These are phyloP conservation scores for Fusarium longipes DNA, from an alignment of 2,329 filamentous ascomycete species.

Conservation along the genomic window DNA sequence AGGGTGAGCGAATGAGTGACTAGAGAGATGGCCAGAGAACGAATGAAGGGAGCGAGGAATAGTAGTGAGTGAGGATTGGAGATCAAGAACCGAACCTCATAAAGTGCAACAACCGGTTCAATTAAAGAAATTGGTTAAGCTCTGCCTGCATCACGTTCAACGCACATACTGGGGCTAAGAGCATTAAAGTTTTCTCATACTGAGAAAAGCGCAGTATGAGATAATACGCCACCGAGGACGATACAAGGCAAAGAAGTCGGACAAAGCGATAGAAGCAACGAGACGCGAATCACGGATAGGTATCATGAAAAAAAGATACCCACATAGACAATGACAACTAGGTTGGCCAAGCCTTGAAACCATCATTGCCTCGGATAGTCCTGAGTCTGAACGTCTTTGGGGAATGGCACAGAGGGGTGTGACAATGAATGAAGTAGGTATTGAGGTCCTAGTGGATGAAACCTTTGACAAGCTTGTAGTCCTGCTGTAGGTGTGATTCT, in stretches of 20 bases:
- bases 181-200: slow-evolving; percentile 29
- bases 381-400: slow-evolving; percentile 9
- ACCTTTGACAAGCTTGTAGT: neutral
- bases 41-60: slow-evolving; percentile 19
- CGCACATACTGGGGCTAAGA: slow-evolving; percentile 1
- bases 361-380: slow-evolving; percentile 10
- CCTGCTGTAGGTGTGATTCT: neutral
- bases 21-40: slow-evolving; percentile 3
- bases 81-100: slow-evolving; percentile 2
- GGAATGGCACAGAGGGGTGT: slow-evolving; percentile 22
- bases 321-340: slow-evolving; percentile 17
- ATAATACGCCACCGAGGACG: slow-evolving; percentile 27
- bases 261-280: slow-evolving; percentile 29
- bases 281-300: slow-evolving; percentile 10
- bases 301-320: neutral
- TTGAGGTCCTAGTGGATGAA: neutral
- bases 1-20: slow-evolving; percentile 17
- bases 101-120: slow-evolving; percentile 13
- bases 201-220: slow-evolving; percentile 19
- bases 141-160: slow-evolving; percentile 19
- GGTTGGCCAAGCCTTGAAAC: slow-evolving; percentile 11
- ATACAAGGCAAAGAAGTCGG: slow-evolving; percentile 23
- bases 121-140: slow-evolving; percentile 27
- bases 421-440: slow-evolving; percentile 10
- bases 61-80: slow-evolving; percentile 14